Evolutionary conservation across 768 basidiomycete genomes (phyloP), one percentile per base, ranked within the genome.

Genomic region (Hydnomerulius pinastri): DNA sequence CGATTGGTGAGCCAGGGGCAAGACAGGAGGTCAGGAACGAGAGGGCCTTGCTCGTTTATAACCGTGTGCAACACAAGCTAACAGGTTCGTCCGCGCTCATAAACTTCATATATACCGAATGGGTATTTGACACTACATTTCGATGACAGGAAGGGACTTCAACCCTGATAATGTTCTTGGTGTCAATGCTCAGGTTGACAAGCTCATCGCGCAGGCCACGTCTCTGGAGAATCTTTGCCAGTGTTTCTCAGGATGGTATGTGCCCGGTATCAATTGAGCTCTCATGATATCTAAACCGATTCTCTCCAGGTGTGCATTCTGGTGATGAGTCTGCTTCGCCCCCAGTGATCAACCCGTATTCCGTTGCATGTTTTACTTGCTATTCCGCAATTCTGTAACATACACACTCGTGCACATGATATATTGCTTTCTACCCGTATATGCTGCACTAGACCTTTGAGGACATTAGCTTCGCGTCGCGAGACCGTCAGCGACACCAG

Each of bases 161-260:
- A 90, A 96, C 62, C 90, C 92, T 0, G 85, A 91, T 4, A 72
- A 83, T 40, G 74, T 77, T 1, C 76, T 98, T 40, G 72, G 77
- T 8, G 90, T 98, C n/a, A 72, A 77, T 21, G 80, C 75, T 9
- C 97, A 99, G 68, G 97, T 99, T 11, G 91, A 94, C 63, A 87
- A 89, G 66, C 76, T 99, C 46, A 98, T 99, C 55, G 79, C 86
- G 55, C 92, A 98, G 67, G 92, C 97, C 4, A 97, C 90, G 4
- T 87, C 91, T 12, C 68, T 98, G 37, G 95, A 98, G 69, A 97
- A 98, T 67, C 81, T 98, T 2, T 97, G 93, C 67, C 95, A 96
- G 66, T 94, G 92, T 63, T 97, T 96, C 76, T 90, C 92, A 54
- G 94, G 94, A 67, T 96, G 93, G 94, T 87, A 61, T 37, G 51